Percentiles rank a stretch among this genome's conserved stretches.
Evolutionary conservation across 2,329 filamentous ascomycete genomes (phyloP).

Genomic region (Verticillium nonalfalfae): DNA sequence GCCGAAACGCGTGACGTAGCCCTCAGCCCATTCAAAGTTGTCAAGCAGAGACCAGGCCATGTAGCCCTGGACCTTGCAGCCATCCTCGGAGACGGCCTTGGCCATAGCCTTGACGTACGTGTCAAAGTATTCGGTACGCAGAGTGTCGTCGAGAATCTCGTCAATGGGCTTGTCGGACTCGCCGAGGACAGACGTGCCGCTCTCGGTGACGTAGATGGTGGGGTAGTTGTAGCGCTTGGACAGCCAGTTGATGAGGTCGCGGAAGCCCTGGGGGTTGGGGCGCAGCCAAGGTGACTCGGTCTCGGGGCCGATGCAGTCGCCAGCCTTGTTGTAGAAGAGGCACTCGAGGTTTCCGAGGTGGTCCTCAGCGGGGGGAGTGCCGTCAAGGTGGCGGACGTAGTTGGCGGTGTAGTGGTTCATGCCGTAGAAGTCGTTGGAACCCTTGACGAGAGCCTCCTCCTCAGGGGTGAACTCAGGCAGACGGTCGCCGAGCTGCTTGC

Average conservation of each 20-base stretch:
- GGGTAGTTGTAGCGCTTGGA: constrained; percentile 70
- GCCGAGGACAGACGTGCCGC: constrained; percentile 76
- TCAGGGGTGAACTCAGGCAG: constrained; percentile 69
- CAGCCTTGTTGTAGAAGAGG: constrained; percentile 63
- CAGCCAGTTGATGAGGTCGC: constrained; percentile 70
- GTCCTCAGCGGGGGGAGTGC: constrained; percentile 56
- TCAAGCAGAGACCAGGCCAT: constrained; percentile 87
- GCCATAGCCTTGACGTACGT: constrained; percentile 74
- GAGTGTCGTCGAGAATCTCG: constrained; percentile 72
- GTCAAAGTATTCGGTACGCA: constrained; percentile 73
- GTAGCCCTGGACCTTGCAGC: constrained; percentile 74
- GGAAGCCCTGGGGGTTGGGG: constrained; percentile 70
- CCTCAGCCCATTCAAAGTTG: constrained; percentile 91
- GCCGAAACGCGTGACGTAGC: constrained; percentile 80
- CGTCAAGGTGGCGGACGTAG: constrained; percentile 70
- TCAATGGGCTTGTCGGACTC: constrained; percentile 71
- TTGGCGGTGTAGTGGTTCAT: constrained; percentile 94
- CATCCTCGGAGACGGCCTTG: constrained; percentile 62
- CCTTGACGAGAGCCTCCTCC: constrained; percentile 67
- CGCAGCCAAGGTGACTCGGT: constrained; percentile 79
- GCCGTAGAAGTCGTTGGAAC: constrained; percentile 90
- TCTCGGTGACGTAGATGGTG: constrained; percentile 83
- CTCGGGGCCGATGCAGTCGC: constrained; percentile 70
- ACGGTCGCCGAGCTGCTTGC: constrained; percentile 70
- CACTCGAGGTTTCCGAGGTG: constrained; percentile 71